Evolutionary conservation across 2,329 filamentous ascomycete species (phyloP).

Genomic region (Sphaerostilbella broomeana): DNA sequence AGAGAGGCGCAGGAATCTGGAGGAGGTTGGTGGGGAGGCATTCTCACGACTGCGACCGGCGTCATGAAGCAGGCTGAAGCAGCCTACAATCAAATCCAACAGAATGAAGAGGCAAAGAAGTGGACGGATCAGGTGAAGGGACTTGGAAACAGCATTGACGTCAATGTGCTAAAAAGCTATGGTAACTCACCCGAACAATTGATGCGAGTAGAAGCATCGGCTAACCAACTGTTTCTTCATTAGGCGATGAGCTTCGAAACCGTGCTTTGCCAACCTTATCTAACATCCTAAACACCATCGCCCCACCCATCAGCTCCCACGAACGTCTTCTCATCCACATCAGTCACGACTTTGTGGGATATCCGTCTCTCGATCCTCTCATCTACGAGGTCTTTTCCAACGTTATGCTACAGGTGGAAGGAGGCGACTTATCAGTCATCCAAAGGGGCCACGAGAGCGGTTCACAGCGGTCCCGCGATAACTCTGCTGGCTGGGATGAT

Average conservation of each 20-base stretch:
- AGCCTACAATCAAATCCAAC: constrained; percentile 88
- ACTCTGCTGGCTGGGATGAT: constrained; percentile 72
- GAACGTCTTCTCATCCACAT: constrained; percentile 96
- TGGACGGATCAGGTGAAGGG: constrained; percentile 93
- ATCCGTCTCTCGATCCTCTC: constrained; percentile 87
- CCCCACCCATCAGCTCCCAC: constrained; percentile 92
- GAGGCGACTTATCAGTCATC: constrained; percentile 87
- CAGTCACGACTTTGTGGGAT: constrained; percentile 90
- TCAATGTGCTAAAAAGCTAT: constrained; percentile 59
- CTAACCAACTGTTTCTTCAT: not conserved
- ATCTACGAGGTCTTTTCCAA: constrained; percentile 88
- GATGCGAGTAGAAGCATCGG: not conserved
- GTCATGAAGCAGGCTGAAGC: constrained; percentile 89
- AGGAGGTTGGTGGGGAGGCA: constrained; percentile 83
- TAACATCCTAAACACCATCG: constrained; percentile 88
- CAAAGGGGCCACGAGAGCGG: constrained; percentile 86
- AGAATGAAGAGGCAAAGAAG: constrained; percentile 92
- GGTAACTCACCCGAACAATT: constrained; percentile 22
- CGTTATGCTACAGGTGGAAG: constrained; percentile 98
- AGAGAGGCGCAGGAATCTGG: constrained; percentile 37
- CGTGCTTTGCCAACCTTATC: constrained; percentile 92
- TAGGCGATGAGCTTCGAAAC: constrained; percentile 79
- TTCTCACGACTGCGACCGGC: constrained; percentile 77
- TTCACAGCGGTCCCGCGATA: constrained; percentile 55
- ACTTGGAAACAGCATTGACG: constrained; percentile 47